Conservation (phyloP, 2,329 filamentous ascomycete species). For the Fusarium praegraminearum region DNA sequence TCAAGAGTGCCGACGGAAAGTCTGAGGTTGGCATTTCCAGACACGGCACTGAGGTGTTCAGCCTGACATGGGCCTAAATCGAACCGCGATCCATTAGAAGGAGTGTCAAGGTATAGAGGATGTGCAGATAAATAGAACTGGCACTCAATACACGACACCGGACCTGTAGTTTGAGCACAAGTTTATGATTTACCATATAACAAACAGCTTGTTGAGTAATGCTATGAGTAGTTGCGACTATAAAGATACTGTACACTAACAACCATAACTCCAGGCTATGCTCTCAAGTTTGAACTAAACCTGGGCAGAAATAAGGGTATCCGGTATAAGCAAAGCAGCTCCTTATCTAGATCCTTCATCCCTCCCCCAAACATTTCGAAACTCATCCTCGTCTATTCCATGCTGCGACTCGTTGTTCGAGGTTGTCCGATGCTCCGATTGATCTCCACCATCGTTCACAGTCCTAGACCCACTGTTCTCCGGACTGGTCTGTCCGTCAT, state of each 20-base stretch:
- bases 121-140: neutral
- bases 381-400: slow-evolving; percentile 55
- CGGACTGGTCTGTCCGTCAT: slow-evolving; percentile 42
- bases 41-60: slow-evolving; percentile 57
- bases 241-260: slow-evolving; percentile 40
- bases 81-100: neutral
- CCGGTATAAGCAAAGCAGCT: slow-evolving; percentile 27
- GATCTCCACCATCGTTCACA: slow-evolving; percentile 15
- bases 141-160: slow-evolving; percentile 4
- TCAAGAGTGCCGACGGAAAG: slow-evolving; percentile 54
- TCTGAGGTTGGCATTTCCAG: slow-evolving; percentile 60
- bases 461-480: slow-evolving; percentile 37
- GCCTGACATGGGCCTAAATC: slow-evolving; percentile 52
- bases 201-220: neutral
- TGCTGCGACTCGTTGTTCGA: slow-evolving; percentile 49
- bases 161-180: neutral
- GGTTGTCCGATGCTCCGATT: slow-evolving; percentile 24
- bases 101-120: slow-evolving; percentile 3
- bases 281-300: slow-evolving; percentile 20
- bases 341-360: slow-evolving; percentile 43
- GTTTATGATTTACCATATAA: neutral
- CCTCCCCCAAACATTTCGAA: slow-evolving; percentile 60
- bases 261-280: slow-evolving; percentile 50
- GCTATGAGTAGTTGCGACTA: slow-evolving; percentile 18
- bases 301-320: slow-evolving; percentile 33